Evolutionary conservation across 768 basidiomycete species (phyloP).

Genomic region (Galerina marginata): DNA sequence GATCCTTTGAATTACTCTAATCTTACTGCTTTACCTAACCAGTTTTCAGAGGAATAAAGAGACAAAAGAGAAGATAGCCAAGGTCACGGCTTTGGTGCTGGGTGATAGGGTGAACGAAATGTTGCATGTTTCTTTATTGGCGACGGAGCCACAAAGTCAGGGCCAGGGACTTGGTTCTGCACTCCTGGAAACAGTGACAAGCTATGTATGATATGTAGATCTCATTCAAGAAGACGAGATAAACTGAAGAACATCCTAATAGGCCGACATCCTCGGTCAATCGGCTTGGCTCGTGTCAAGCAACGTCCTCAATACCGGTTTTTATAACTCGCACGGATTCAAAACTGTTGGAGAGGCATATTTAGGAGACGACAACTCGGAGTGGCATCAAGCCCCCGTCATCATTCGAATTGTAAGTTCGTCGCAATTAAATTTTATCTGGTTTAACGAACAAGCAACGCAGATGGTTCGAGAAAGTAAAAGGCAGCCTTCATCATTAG

Average conservation of each 20-base stretch:
- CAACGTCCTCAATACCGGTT: constrained; percentile 26
- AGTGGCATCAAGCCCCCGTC: constrained; percentile 34
- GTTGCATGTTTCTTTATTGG: constrained; percentile 34
- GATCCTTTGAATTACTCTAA: neutral
- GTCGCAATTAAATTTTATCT: neutral
- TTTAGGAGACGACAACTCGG: constrained; percentile 35
- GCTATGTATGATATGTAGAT: constrained; percentile 23
- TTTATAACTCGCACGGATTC: constrained; percentile 35
- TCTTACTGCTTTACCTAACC: neutral
- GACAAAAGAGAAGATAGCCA: constrained; percentile 22
- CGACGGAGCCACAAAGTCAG: constrained; percentile 32
- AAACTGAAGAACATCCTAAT: neutral
- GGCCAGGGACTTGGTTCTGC: constrained; percentile 36
- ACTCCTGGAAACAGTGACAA: constrained; percentile 30
- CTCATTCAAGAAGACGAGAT: neutral
- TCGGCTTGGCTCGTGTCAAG: constrained; percentile 36
- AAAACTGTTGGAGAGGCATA: constrained; percentile 24
- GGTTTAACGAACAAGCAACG: neutral
- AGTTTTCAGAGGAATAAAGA: constrained; percentile 10
- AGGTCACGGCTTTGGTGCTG: constrained; percentile 25
- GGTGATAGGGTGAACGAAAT: constrained; percentile 32
- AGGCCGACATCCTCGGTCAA: constrained; percentile 35
- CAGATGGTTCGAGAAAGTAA: constrained; percentile 26
- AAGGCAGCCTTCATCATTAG: neutral
- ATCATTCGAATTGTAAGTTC: constrained; percentile 33